Base-by-base conservation (phyloP, 805 yeast genomes). In the Kurtzmaniella cleridarum region DNA sequence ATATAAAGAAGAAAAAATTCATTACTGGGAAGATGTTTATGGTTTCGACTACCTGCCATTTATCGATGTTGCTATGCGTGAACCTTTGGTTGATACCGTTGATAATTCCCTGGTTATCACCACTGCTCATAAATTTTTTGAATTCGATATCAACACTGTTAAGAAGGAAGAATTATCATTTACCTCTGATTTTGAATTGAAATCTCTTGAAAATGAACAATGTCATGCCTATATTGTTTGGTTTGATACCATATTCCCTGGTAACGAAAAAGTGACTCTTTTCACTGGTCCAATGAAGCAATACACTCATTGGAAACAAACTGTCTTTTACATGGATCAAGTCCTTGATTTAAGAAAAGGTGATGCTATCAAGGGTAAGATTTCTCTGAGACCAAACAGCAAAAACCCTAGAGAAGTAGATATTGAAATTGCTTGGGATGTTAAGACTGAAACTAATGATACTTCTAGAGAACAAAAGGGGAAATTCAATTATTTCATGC, bases 231-330 rank as follows among this genome's bases (percentile, higher is more conserved):
- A 86, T 45, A 79, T 93, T 43, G 84, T 89, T 12, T 93, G 98
- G 97, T 93, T 89, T 55, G 98, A 93, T 56, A 84, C 88, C 55
- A 90, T 77, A 47, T 93, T 93, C 76, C 93, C 93, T 32, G 75
- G 71, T 38, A 73, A 71, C 41, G 77, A 79, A 50, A 76, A 75
- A 48, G 82, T 91, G 42, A 69, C 67, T 26, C 90, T 93, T 59
- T 82, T 93, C 15, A 95, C 99, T 11, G 98, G 98, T 17, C 96
- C 99, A 27, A 89, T 84, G 65, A 81, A 89, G 35, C 78, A 80
- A 50, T 89, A 90, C 72, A 93, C 98, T 12, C 99, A 93, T 69
- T 93, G 99, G 99, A 95, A 93, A 63, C 98, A 93, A 69, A 85
- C 96, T 14, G 95, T 93, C 1, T 89, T 95, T 66, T 95, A 93